Conservation (phyloP, 2,329 filamentous ascomycete species). For the Ustilaginoidea virens region DNA sequence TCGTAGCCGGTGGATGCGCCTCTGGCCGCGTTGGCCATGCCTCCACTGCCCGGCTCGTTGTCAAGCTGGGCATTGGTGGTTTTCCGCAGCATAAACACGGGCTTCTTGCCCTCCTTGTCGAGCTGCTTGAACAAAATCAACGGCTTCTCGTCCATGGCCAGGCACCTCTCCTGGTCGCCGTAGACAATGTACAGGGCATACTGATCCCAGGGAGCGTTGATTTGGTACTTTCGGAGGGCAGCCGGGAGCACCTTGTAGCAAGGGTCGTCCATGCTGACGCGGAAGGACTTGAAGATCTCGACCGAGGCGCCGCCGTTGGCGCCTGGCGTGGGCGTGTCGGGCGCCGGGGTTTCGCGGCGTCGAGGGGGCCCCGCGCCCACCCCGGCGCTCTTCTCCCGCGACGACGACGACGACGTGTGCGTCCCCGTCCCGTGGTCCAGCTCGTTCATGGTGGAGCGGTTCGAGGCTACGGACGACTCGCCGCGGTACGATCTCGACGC, state of each 20-base stretch:
- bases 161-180: constrained; percentile 90
- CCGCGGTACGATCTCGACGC: constrained; percentile 44
- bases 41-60: constrained; percentile 38
- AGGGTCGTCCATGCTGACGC: constrained; percentile 93
- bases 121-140: constrained; percentile 94
- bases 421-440: constrained; percentile 24
- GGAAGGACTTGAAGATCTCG: constrained; percentile 98
- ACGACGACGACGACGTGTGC: too few species aligned
- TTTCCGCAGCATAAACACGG: constrained; percentile 94
- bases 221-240: constrained; percentile 94
- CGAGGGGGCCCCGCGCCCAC: constrained; percentile 26
- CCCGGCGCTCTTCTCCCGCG: constrained; percentile 14
- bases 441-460: constrained; percentile 39
- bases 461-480: constrained; percentile 37
- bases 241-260: constrained; percentile 95
- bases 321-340: constrained; percentile 45
- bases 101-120: constrained; percentile 92
- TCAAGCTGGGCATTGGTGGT: constrained; percentile 39
- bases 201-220: constrained; percentile 93
- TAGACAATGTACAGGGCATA: constrained; percentile 98
- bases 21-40: constrained; percentile 28
- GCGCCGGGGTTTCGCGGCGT: constrained; percentile 44
- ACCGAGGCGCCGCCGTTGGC: constrained; percentile 47
- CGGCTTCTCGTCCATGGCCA: constrained; percentile 84
- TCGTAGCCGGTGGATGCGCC: constrained; percentile 35